Evolutionary conservation across 2,329 filamentous ascomycete genomes (phyloP), one percentile per base, ranked within the genome.

Genomic region (Pseudonectria foliicola): DNA sequence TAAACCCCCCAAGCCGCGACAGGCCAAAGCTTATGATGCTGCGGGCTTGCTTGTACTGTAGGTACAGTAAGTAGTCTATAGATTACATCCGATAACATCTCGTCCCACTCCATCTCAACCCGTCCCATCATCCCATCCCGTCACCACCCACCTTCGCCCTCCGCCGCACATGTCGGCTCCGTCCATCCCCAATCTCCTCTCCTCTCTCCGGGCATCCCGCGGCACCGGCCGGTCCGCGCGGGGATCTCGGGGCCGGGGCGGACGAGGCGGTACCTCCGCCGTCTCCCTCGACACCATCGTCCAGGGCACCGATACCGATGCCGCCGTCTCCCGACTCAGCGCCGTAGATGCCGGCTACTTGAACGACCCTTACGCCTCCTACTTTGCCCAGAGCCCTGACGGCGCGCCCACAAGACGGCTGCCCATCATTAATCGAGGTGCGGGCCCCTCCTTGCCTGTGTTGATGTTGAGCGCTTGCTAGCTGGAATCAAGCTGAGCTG

Each of bases 361-460:
- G 2, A 64, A 84, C 3, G 92, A 98, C 55, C 75, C 75, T 0
- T 96, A 83, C 62, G 87, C 88, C 3, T 65, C 65, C 34, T 70
- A 71, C 35, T 87, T 95, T 56, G 79, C 83, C 3, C 66, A 73
- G 37, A 54, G 48, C 41, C 35, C 50, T 11, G 61, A 61, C 29
- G 70, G 67, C 40, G 63, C 69, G 12, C 52, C 68, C 2, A 66
- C 76, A 10, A 74, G 84, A 45, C 73, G 90, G 38, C 71, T 93
- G 44, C 92, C 92, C 33, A 85, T 98, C 43, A 95, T 98, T 54
- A 96, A 98, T 56, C 71, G 90, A 76, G 90, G 90, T 87, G 60
- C 46, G 66, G 47, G 8, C 18, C 5, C 18, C n/a, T n/a, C n/a
- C n/a, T n/a, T n/a, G n/a, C n/a, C n/a, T n/a, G n/a, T n/a, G n/a